Percentiles rank a stretch among this genome's conserved stretches.
Conservation (phyloP, 1,139 yeast species). For the Hansenula lynferdii region DNA sequence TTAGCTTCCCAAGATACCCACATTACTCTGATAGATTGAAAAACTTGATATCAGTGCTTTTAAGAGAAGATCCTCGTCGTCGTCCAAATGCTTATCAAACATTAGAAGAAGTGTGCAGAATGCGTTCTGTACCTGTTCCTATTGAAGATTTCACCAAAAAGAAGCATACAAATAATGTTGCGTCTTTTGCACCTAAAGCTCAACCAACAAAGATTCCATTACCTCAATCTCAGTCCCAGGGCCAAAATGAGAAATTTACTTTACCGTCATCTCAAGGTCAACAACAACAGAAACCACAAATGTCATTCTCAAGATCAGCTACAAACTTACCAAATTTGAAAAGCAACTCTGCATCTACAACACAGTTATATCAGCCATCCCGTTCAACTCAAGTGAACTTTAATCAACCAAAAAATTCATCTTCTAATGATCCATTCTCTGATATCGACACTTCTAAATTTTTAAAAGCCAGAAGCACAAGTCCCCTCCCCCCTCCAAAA, state of each 20-base stretch:
- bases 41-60: slow-evolving; percentile 54
- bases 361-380: neutral
- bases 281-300: neutral
- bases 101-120: slow-evolving; percentile 57
- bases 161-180: neutral
- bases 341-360: neutral
- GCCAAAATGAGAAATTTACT: neutral
- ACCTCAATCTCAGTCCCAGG: slow-evolving; percentile 1
- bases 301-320: neutral
- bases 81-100: slow-evolving; percentile 72
- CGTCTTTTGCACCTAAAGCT: slow-evolving; percentile 1
- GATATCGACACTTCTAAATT: slow-evolving; percentile 3
- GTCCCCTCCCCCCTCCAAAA: slow-evolving; percentile 12
- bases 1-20: slow-evolving; percentile 49
- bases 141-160: slow-evolving; percentile 27
- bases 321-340: neutral
- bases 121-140: slow-evolving; percentile 52
- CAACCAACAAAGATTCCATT: neutral
- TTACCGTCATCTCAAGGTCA: neutral
- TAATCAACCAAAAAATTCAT: neutral
- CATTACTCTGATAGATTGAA: slow-evolving; percentile 45
- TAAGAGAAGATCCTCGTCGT: slow-evolving; percentile 63
- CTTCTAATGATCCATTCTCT: slow-evolving; percentile 12
- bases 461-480: slow-evolving; percentile 1
- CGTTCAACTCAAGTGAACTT: too few relatives aligned